Conservation (phyloP, 2,329 filamentous ascomycete genomes). For the Lasiodiplodia hormozganensis region DNA sequence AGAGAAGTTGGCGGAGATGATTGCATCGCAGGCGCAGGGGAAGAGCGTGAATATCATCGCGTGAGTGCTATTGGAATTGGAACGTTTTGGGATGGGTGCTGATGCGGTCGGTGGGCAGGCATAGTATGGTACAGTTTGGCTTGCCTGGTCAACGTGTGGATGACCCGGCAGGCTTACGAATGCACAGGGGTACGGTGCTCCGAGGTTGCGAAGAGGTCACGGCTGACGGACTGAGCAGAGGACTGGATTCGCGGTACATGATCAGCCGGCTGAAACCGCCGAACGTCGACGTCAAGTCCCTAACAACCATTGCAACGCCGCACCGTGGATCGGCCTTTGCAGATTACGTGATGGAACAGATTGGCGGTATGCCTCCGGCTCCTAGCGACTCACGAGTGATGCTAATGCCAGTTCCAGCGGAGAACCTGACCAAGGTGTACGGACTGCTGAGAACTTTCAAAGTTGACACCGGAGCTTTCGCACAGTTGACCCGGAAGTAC, state of each 20-base stretch:
- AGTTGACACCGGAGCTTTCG: slow-evolving; percentile 66
- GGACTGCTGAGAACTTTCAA: slow-evolving; percentile 61
- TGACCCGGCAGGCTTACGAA: slow-evolving; percentile 34
- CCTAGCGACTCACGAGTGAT: slow-evolving; percentile 36
- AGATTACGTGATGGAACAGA: slow-evolving; percentile 65
- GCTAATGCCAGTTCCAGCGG: slow-evolving; percentile 35
- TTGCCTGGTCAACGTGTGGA: neutral
- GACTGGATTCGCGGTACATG: slow-evolving; percentile 70
- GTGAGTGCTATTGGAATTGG: slow-evolving; percentile 45
- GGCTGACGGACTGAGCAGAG: slow-evolving; percentile 48
- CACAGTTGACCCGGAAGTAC: slow-evolving; percentile 66
- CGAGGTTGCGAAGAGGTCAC: neutral
- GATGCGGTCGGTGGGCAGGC: slow-evolving; percentile 46
- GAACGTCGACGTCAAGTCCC: slow-evolving; percentile 76
- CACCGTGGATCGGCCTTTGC: slow-evolving; percentile 68
- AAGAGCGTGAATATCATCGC: slow-evolving; percentile 70
- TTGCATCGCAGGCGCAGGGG: slow-evolving; percentile 60
- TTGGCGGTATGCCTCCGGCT: slow-evolving; percentile 60
- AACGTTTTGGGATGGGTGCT: neutral
- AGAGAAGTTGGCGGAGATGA: slow-evolving; percentile 59
- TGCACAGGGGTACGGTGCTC: slow-evolving; percentile 42
- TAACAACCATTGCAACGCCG: slow-evolving; percentile 69
- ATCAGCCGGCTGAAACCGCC: slow-evolving; percentile 64
- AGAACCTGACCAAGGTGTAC: slow-evolving; percentile 62
- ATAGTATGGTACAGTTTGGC: slow-evolving; percentile 58